These are phyloP conservation scores for Xylariaceae sp. DNA, from an alignment of 2,329 filamentous ascomycete species.

Conservation along the genomic window DNA sequence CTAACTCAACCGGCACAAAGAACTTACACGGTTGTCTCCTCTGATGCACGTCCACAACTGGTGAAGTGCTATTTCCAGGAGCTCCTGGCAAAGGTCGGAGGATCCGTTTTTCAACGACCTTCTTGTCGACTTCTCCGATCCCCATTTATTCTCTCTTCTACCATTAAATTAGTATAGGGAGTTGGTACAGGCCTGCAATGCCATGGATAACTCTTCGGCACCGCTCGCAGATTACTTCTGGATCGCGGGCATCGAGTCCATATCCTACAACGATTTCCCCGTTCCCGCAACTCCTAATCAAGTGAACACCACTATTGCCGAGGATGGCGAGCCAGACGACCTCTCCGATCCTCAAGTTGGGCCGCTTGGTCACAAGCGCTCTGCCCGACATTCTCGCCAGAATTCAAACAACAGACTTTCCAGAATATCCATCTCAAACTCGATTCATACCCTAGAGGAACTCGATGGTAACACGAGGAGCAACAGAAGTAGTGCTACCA, in stretches of 20 bases:
- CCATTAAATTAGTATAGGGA: slow-evolving; percentile 17
- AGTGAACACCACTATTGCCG: slow-evolving; percentile 66
- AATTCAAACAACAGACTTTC: slow-evolving; percentile 66
- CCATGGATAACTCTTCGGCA: slow-evolving; percentile 67
- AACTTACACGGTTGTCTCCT: slow-evolving; percentile 3
- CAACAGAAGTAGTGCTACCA: slow-evolving; percentile 71
- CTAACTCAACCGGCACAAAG: slow-evolving; percentile 3
- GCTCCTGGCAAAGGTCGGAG: background rate
- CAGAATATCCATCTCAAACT: slow-evolving; percentile 57
- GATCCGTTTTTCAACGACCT: slow-evolving; percentile 8
- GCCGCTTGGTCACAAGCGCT: slow-evolving; percentile 45
- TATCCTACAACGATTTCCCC: slow-evolving; percentile 66
- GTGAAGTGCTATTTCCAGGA: slow-evolving; percentile 16
- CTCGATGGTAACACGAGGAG: slow-evolving; percentile 64
- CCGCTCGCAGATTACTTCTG: slow-evolving; percentile 79
- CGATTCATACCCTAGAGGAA: slow-evolving; percentile 64
- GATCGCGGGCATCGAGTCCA: slow-evolving; percentile 74
- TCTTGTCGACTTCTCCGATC: slow-evolving; percentile 15
- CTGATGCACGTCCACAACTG: slow-evolving; percentile 18
- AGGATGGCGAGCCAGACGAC: slow-evolving; percentile 66
- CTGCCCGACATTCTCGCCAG: slow-evolving; percentile 65
- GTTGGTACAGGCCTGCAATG: slow-evolving; percentile 41
- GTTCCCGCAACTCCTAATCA: slow-evolving; percentile 47
- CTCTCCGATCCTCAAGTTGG: slow-evolving; percentile 41
- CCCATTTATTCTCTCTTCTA: background rate